A percentile compares a stretch with the other conserved stretches of the same genome.
Evolutionary conservation across 352 stramenopile genomes (phyloP).

Genomic region (Phytopythium montanum): DNA sequence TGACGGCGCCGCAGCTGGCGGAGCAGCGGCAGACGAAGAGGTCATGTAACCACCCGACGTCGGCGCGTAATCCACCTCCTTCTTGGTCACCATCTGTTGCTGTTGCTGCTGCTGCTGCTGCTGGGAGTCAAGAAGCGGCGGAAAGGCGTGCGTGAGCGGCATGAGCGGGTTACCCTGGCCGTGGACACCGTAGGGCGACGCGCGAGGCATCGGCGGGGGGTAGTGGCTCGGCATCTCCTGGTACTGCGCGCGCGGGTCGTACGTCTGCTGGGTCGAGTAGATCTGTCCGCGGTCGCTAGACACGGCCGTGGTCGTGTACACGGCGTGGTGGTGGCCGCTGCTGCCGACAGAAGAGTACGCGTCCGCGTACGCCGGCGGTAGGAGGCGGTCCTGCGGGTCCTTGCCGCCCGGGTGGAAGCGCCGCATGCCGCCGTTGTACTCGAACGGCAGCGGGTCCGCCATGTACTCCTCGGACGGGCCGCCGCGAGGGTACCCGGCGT

Average conservation of each 20-base stretch:
- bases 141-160: conserved; percentile 48
- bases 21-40: conserved; percentile 8
- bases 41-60: not conserved
- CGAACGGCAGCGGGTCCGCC: conserved; percentile 71
- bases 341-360: conserved; percentile 19
- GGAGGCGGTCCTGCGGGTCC: conserved; percentile 14
- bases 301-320: conserved; percentile 21
- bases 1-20: not conserved
- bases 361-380: conserved; percentile 25
- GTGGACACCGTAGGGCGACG: not conserved
- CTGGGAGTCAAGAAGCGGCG: conserved; percentile 42
- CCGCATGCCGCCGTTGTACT: conserved; percentile 62
- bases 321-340: conserved; percentile 9
- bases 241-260: conserved; percentile 22
- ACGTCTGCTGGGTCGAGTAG: conserved; percentile 13
- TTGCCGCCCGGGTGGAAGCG: conserved; percentile 18
- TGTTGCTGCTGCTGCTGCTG: conserved; percentile 14
- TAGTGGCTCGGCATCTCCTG: conserved; percentile 39
- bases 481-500: conserved; percentile 18
- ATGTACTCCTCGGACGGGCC: conserved; percentile 55
- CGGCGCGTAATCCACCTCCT: conserved; percentile 32
- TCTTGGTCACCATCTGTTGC: conserved; percentile 22
- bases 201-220: conserved; percentile 15
- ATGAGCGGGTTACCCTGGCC: conserved; percentile 25
- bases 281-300: conserved; percentile 3